A percentile compares a stretch with the other conserved stretches of the same genome.
These are phyloP conservation scores for Akanthomyces dipterigenus DNA, from an alignment of 2,329 filamentous ascomycete species.

Conservation along the genomic window DNA sequence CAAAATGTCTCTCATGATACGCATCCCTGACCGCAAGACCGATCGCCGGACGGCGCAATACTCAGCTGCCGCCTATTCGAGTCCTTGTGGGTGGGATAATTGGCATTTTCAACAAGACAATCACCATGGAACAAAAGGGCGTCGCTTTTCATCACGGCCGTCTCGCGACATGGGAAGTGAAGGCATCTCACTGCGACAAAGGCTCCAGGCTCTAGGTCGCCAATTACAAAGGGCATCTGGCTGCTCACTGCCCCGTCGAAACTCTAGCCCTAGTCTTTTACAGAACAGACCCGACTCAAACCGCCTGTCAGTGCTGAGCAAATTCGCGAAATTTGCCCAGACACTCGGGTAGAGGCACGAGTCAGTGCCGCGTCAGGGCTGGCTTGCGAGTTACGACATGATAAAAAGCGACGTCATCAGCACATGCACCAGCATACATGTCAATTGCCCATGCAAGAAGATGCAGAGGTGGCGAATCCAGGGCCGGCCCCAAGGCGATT, in stretches of 20 bases:
- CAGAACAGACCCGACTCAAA: background rate
- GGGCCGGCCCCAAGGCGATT: background rate
- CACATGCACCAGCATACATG: background rate
- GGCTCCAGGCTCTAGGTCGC: background rate
- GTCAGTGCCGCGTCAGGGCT: no score
- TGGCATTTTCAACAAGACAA: background rate
- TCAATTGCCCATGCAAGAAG: background rate
- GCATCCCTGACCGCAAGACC: background rate
- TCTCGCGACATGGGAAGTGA: background rate
- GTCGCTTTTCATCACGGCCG: background rate
- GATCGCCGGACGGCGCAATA: background rate
- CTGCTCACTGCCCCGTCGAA: background rate
- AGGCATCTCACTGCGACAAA: background rate
- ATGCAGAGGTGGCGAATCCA: background rate
- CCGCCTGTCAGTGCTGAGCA: background rate
- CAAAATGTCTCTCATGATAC: slow-evolving; percentile 10
- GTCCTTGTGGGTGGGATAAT: background rate
- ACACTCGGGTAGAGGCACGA: background rate
- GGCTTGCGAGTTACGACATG: background rate
- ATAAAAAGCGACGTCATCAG: background rate
- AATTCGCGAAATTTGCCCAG: background rate
- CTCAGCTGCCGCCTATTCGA: background rate
- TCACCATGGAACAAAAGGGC: background rate
- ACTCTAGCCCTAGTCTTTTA: background rate
- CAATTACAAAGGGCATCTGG: background rate